Evolutionary conservation across 2,329 filamentous ascomycete genomes (phyloP).

Genomic region (Dothiorella sarmentorum): DNA sequence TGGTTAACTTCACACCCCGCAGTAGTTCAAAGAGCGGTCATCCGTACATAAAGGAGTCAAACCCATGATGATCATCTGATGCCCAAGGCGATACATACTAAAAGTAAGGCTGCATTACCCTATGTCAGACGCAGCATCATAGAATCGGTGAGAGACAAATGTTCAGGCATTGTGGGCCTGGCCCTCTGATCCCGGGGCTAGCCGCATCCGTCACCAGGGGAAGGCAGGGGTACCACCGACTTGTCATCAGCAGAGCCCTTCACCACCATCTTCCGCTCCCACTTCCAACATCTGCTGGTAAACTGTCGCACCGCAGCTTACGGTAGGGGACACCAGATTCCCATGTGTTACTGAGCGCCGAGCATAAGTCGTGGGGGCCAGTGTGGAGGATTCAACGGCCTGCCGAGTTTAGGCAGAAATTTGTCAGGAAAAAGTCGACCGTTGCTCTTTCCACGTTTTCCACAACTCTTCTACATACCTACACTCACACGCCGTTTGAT

Average conservation of each 20-base stretch:
- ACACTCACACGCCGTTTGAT: no score
- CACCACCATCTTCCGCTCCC: neutral
- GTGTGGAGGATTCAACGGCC: neutral
- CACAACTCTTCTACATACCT: no score
- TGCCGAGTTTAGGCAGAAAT: neutral
- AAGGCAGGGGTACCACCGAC: neutral
- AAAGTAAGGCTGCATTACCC: neutral
- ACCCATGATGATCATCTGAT: neutral
- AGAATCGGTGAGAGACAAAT: neutral
- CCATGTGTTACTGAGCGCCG: slow-evolving; percentile 7
- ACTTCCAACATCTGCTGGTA: neutral
- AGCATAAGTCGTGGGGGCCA: no score
- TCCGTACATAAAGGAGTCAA: neutral
- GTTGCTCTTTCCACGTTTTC: neutral
- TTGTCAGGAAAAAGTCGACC: neutral
- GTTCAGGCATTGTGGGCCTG: neutral
- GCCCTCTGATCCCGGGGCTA: slow-evolving; percentile 7
- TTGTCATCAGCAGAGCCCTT: neutral
- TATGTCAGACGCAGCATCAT: neutral
- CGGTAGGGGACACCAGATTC: neutral
- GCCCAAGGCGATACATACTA: no score
- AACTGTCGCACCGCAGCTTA: neutral
- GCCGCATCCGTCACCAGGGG: slow-evolving; percentile 6
- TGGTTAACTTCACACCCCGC: no score
- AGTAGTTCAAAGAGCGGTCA: neutral